Evolutionary conservation across 83 land plant species (phyloP).

Genomic region (Picea mariana): DNA sequence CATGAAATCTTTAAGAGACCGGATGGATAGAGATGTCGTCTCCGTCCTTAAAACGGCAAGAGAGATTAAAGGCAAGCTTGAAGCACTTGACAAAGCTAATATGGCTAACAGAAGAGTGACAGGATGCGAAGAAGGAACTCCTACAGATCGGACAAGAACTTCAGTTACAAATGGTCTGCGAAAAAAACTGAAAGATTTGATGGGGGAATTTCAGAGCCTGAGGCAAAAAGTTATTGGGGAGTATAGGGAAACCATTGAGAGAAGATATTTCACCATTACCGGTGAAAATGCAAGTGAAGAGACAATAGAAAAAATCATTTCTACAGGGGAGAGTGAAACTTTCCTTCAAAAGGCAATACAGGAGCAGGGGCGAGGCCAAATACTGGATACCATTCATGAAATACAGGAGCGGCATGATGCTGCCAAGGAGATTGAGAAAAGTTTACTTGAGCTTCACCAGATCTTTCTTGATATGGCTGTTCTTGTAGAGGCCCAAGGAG

Average conservation of each 20-base stretch:
- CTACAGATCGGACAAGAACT: slow-evolving; percentile 44
- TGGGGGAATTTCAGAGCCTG: slow-evolving; percentile 57
- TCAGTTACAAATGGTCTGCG: slow-evolving; percentile 42
- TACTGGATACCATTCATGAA: slow-evolving; percentile 33
- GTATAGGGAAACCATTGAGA: slow-evolving; percentile 41
- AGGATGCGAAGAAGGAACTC: slow-evolving; percentile 35
- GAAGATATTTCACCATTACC: slow-evolving; percentile 52
- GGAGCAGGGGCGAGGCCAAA: slow-evolving; percentile 25
- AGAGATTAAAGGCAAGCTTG: slow-evolving; percentile 26
- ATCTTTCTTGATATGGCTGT: slow-evolving; percentile 84
- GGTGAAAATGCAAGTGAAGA: slow-evolving; percentile 41
- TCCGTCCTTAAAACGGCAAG: slow-evolving; percentile 29
- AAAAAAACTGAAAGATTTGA: slow-evolving; percentile 49
- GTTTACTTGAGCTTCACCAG: slow-evolving; percentile 63
- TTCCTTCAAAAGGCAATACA: slow-evolving; percentile 38
- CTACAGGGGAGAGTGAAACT: slow-evolving; percentile 44
- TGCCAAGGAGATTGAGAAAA: slow-evolving; percentile 55
- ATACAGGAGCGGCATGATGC: slow-evolving; percentile 54
- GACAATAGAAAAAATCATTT: slow-evolving; percentile 45
- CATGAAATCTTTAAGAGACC: slow-evolving; percentile 31
- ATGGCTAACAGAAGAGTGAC: slow-evolving; percentile 29
- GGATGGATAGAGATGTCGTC: slow-evolving; percentile 35
- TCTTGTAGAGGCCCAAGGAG: slow-evolving; percentile 74
- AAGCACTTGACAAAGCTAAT: slow-evolving; percentile 35
- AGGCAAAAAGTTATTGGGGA: slow-evolving; percentile 36